Percentiles rank a stretch among this genome's conserved stretches.
These are phyloP conservation scores for Trametes elegans DNA, from an alignment of 768 basidiomycete genomes.

Conservation along the genomic window DNA sequence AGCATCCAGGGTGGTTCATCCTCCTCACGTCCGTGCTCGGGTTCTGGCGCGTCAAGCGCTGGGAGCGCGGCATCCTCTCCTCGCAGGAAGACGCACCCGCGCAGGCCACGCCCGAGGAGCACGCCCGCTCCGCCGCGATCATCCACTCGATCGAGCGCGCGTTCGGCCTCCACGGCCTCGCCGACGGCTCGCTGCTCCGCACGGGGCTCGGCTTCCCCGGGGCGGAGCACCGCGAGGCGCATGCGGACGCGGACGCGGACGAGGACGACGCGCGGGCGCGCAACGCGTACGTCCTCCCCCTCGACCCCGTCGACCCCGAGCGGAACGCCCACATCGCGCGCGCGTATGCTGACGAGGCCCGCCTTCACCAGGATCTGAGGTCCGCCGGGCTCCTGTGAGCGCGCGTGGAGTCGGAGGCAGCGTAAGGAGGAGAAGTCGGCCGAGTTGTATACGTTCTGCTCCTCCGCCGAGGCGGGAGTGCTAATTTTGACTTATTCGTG, in stretches of 20 bases:
- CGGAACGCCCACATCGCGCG: conserved; percentile 42
- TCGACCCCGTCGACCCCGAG: conserved; percentile 41
- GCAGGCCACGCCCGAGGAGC: conserved; percentile 21
- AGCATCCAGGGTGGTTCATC: conserved; percentile 85
- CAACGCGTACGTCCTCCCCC: conserved; percentile 40
- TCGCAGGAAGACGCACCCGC: conserved; percentile 42
- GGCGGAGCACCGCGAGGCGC: conserved; percentile 5
- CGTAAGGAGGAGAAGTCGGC: neutral
- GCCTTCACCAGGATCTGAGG: conserved; percentile 58
- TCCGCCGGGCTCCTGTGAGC: conserved; percentile 60
- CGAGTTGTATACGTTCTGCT: conserved; percentile 15
- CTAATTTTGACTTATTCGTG: conserved; percentile 6
- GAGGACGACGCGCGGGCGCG: conserved; percentile 9
- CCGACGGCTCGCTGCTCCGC: conserved; percentile 30
- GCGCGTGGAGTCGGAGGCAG: neutral
- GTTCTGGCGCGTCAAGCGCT: conserved; percentile 87
- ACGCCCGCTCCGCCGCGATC: conserved; percentile 20
- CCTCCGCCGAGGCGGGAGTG: neutral
- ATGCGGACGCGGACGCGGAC: neutral
- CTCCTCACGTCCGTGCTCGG: conserved; percentile 88
- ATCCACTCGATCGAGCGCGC: conserved; percentile 33
- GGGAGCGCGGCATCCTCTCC: conserved; percentile 75
- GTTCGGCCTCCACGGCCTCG: conserved; percentile 24
- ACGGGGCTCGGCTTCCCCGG: conserved; percentile 30
- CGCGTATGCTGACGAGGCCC: conserved; percentile 52